Evolutionary conservation across 1,284 basidiomycete genomes (phyloP).

Genomic region (Wallemia ichthyophaga): DNA sequence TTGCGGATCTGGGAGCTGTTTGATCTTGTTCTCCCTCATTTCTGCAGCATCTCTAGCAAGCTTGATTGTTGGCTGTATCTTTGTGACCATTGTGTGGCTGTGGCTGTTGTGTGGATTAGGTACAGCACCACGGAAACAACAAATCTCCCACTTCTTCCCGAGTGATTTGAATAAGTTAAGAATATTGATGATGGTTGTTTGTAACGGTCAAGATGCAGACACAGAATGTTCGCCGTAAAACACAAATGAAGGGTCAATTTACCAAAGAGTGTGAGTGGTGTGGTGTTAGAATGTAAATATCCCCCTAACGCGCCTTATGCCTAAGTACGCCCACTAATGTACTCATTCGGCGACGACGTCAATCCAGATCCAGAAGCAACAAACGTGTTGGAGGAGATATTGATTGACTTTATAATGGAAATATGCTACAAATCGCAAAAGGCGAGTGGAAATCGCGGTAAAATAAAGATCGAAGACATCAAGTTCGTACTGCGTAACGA

Average conservation of each 20-base stretch:
- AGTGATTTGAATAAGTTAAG: too few species aligned
- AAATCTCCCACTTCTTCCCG: too few species aligned
- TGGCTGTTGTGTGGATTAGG: too few species aligned
- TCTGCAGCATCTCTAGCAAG: background rate
- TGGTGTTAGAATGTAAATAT: background rate
- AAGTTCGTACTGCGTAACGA: constrained; percentile 37
- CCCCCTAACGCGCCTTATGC: background rate
- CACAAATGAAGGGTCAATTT: background rate
- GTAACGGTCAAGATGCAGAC: background rate
- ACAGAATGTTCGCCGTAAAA: background rate
- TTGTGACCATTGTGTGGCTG: background rate
- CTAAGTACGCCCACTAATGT: constrained; percentile 76
- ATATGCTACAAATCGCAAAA: constrained; percentile 39
- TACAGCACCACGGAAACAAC: too few species aligned
- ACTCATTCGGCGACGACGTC: constrained; percentile 74
- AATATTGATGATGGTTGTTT: background rate
- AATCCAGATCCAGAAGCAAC: constrained; percentile 62
- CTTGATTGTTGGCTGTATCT: background rate
- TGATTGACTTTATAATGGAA: constrained; percentile 68
- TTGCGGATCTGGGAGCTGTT: background rate
- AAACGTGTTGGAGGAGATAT: constrained; percentile 73
- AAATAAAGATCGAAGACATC: constrained; percentile 43
- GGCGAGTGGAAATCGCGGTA: constrained; percentile 29
- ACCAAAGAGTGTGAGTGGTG: background rate
- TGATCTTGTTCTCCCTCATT: background rate